phyloP scores from a whole-genome alignment of 1,139 yeast species.

The Candida anutae region DNA sequence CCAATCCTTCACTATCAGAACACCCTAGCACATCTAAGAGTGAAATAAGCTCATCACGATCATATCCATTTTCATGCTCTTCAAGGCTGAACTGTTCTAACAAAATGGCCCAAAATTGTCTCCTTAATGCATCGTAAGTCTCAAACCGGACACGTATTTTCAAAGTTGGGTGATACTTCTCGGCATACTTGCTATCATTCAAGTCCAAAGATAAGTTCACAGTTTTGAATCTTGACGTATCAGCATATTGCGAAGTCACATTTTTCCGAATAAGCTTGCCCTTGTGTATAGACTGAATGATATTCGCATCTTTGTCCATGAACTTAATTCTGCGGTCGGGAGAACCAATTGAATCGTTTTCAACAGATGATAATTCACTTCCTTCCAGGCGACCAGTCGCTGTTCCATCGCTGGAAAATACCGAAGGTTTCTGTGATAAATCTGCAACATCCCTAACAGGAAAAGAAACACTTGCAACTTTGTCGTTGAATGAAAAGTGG shows the following conservation, averaged over 20 bases:
- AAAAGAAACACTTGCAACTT: constrained; percentile 60
- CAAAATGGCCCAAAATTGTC: constrained; percentile 63
- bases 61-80: constrained; percentile 29
- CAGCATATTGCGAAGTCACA: constrained; percentile 22
- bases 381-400: not conserved
- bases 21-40: constrained; percentile 61
- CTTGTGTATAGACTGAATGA: constrained; percentile 21
- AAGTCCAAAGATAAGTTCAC: constrained; percentile 32
- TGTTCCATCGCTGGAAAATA: constrained; percentile 11
- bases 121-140: constrained; percentile 58
- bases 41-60: constrained; percentile 48
- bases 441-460: constrained; percentile 42
- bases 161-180: constrained; percentile 44
- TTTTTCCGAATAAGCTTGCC: constrained; percentile 23
- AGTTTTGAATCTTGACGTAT: constrained; percentile 36
- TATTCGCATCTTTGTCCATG: constrained; percentile 25
- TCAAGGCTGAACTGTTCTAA: constrained; percentile 47
- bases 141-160: constrained; percentile 59
- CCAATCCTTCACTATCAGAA: constrained; percentile 40
- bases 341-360: constrained; percentile 1
- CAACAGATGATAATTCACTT: not conserved
- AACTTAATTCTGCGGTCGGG: constrained; percentile 14
- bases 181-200: constrained; percentile 23
- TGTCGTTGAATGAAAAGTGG: constrained; percentile 72
- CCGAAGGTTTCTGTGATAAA: not conserved